Conservation (phyloP, 73 alveolate species). For the Tetrahymena elliotti region DNA sequence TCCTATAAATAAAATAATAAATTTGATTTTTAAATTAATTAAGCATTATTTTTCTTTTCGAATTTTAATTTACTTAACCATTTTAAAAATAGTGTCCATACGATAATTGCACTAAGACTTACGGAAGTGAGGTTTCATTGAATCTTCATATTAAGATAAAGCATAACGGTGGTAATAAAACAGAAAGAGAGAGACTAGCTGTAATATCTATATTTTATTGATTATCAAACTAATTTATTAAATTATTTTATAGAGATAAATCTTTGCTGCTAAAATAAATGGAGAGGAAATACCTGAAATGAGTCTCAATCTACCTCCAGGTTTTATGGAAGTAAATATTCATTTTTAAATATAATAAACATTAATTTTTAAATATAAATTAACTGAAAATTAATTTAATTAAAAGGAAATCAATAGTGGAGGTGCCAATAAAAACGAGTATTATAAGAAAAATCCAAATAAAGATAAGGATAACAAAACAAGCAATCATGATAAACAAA, state of each 20-base stretch:
- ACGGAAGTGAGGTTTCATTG: constrained; percentile 25
- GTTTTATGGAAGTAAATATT: constrained; percentile 5
- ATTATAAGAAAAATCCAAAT: neutral
- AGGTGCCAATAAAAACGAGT: neutral
- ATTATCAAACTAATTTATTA: neutral
- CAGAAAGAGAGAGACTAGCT: constrained; percentile 41
- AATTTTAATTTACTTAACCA: no score
- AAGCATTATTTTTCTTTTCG: no score
- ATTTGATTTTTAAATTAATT: neutral
- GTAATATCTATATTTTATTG: neutral
- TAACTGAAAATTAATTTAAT: neutral
- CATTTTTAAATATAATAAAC: neutral
- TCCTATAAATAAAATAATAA: neutral
- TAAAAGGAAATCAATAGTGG: neutral
- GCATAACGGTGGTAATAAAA: constrained; percentile 41
- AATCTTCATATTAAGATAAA: constrained; percentile 25
- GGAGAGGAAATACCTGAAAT: constrained; percentile 17
- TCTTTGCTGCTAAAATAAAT: constrained; percentile 6
- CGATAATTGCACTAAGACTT: constrained; percentile 5
- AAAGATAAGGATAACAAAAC: neutral
- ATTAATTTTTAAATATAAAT: no score
- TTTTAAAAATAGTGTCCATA: constrained; percentile 1
- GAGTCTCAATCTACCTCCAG: constrained; percentile 31
- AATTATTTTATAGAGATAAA: neutral
- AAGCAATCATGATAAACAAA: neutral